A percentile compares a stretch with the other conserved stretches of the same genome.
Evolutionary conservation across 257 asterid species (phyloP).

Genomic region (Fraxinus cuspidata): DNA sequence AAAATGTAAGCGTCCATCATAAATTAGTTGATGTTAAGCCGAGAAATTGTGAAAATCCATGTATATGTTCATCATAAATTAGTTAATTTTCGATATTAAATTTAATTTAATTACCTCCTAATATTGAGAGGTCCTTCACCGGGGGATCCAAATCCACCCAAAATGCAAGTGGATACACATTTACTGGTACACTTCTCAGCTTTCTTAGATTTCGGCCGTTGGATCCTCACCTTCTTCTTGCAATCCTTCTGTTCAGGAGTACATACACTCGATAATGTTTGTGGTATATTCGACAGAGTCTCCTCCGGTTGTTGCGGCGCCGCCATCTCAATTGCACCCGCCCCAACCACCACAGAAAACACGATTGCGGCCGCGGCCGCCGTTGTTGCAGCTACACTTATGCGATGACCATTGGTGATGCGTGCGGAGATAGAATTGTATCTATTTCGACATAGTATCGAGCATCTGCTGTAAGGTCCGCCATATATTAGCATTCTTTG

Average conservation of each 20-base stretch:
- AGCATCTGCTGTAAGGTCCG: constrained; percentile 38
- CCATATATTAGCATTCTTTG: constrained; percentile 42
- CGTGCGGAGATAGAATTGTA: constrained; percentile 20
- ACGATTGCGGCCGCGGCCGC: constrained; percentile 39
- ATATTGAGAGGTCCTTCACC: constrained; percentile 94
- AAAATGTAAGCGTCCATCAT: not conserved
- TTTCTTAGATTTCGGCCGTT: constrained; percentile 77
- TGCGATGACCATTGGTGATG: constrained; percentile 17
- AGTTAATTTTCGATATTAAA: not conserved
- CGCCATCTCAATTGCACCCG: constrained; percentile 48
- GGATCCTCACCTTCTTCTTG: constrained; percentile 60
- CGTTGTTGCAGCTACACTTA: constrained; percentile 27
- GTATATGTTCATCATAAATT: not conserved
- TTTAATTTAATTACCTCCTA: constrained; percentile 45
- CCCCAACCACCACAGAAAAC: constrained; percentile 25
- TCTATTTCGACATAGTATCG: constrained; percentile 35
- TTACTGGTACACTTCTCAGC: constrained; percentile 81
- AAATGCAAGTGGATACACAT: constrained; percentile 74
- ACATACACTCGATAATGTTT: constrained; percentile 67
- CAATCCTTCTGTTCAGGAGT: constrained; percentile 51
- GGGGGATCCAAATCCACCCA: constrained; percentile 84
- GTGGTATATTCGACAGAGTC: constrained; percentile 78
- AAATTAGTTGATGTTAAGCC: not conserved
- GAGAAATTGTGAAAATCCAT: not conserved
- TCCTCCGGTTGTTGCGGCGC: constrained; percentile 52